phyloP scores from a whole-genome alignment of 495 filamentous ascomycete species.

The Aspergillus asperescens region DNA sequence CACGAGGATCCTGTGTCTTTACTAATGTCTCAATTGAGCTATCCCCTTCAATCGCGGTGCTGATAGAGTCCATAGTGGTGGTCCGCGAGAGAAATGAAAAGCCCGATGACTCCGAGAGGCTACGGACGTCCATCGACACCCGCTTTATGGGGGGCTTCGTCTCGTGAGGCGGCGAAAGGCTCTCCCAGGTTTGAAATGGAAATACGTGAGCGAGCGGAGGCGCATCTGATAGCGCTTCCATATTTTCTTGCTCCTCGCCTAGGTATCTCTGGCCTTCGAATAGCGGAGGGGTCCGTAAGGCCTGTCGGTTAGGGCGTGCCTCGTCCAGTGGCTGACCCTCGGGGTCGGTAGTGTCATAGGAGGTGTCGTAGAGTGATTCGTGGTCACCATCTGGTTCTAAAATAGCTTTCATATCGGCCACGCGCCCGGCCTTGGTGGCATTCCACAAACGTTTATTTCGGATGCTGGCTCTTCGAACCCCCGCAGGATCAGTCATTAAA shows the following conservation, averaged over 20 bases:
- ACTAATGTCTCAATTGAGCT: constrained; percentile 75
- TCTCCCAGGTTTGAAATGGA: constrained; percentile 64
- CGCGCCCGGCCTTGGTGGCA: constrained; percentile 67
- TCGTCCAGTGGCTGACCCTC: constrained; percentile 40
- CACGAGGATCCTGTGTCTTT: constrained; percentile 72
- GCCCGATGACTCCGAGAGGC: constrained; percentile 78
- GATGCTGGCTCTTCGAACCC: constrained; percentile 73
- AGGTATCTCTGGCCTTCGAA: constrained; percentile 20
- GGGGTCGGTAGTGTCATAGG: constrained; percentile 33
- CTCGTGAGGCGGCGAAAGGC: constrained; percentile 44
- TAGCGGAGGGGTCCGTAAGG: constrained; percentile 22
- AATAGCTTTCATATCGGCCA: constrained; percentile 69
- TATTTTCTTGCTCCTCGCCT: constrained; percentile 21
- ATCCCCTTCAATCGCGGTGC: constrained; percentile 74
- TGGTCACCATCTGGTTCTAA: constrained; percentile 62
- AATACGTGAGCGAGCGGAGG: constrained; percentile 81
- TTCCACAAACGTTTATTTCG: constrained; percentile 88
- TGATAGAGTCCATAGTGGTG: constrained; percentile 66
- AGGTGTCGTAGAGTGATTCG: constrained; percentile 39
- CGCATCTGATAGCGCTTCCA: constrained; percentile 41
- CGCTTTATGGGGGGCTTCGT: constrained; percentile 52
- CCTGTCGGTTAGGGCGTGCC: constrained; percentile 27
- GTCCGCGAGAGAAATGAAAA: constrained; percentile 72
- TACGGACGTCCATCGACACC: constrained; percentile 83
- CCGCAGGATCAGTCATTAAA: constrained; percentile 74